Evolutionary conservation across 2,329 filamentous ascomycete species (phyloP).

Genomic region (Balansia obtecta): DNA sequence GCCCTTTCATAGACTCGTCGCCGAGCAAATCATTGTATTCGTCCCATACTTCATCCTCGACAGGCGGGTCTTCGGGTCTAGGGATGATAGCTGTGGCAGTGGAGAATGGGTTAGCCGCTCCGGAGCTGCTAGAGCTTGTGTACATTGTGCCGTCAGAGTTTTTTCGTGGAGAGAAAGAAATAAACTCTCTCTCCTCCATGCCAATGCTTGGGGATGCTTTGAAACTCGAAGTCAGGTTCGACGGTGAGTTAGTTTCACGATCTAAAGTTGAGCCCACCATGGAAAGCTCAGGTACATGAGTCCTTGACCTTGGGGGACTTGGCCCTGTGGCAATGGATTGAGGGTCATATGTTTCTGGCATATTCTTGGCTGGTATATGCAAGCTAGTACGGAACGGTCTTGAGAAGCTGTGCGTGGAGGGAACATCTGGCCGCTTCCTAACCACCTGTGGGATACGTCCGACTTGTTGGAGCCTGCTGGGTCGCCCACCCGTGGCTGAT

Average conservation of each 20-base stretch:
- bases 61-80: constrained; percentile 45
- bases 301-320: constrained; percentile 28
- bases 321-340: constrained; percentile 37
- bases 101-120: constrained; percentile 39
- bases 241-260: constrained; percentile 18
- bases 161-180: constrained; percentile 62
- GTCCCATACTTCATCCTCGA: constrained; percentile 84
- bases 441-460: constrained; percentile 78
- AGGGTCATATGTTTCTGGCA: constrained; percentile 15
- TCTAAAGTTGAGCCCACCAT: constrained; percentile 23
- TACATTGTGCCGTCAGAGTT: constrained; percentile 47
- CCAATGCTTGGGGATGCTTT: constrained; percentile 19
- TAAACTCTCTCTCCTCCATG: constrained; percentile 46
- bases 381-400: constrained; percentile 56
- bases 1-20: constrained; percentile 35
- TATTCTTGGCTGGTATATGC: constrained; percentile 21
- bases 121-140: constrained; percentile 53
- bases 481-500: constrained; percentile 10
- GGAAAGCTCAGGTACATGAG: constrained; percentile 23
- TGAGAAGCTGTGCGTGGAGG: constrained; percentile 72
- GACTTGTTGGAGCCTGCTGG: constrained; percentile 62
- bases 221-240: constrained; percentile 18
- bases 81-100: constrained; percentile 57
- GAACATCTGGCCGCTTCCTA: constrained; percentile 51
- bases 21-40: constrained; percentile 86